Percentiles rank a stretch among this genome's conserved stretches.
phyloP scores from a whole-genome alignment of 768 basidiomycete genomes.

The Tephrocybe sp. region DNA sequence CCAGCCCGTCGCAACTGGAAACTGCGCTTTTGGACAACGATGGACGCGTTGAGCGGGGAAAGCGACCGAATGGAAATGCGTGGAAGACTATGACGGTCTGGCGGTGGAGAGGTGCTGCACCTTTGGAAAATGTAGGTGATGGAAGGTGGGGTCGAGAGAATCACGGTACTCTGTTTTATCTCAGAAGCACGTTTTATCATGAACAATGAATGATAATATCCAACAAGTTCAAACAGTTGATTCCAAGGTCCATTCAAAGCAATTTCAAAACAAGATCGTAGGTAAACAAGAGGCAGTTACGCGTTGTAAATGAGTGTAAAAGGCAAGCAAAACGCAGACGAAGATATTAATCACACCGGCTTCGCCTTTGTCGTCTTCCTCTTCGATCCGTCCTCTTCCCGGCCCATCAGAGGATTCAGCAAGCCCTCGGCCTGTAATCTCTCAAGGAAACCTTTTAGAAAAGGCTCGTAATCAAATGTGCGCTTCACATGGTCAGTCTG shows the following conservation, averaged over 20 bases:
- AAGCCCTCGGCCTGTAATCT: slow-evolving; percentile 46
- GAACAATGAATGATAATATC: slow-evolving; percentile 23
- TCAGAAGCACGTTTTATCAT: slow-evolving; percentile 41
- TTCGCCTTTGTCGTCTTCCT: slow-evolving; percentile 12
- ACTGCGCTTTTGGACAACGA: slow-evolving; percentile 50
- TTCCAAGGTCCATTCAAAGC: no score
- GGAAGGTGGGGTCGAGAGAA: slow-evolving; percentile 43
- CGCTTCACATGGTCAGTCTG: slow-evolving; percentile 59
- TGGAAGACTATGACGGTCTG: slow-evolving; percentile 61
- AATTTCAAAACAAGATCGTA: no score
- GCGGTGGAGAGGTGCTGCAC: slow-evolving; percentile 42
- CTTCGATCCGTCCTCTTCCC: slow-evolving; percentile 33
- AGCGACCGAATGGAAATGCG: slow-evolving; percentile 50
- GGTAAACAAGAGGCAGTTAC: background rate
- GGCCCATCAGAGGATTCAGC: slow-evolving; percentile 41
- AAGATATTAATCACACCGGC: background rate
- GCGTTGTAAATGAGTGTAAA: background rate
- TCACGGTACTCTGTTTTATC: slow-evolving; percentile 50
- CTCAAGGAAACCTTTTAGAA: slow-evolving; percentile 46
- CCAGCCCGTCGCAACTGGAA: slow-evolving; percentile 50
- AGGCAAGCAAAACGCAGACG: background rate
- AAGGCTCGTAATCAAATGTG: slow-evolving; percentile 65
- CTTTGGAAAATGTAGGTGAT: slow-evolving; percentile 18
- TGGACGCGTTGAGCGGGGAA: slow-evolving; percentile 40
- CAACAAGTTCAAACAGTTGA: no score